A percentile compares a stretch with the other conserved stretches of the same genome.
These are phyloP conservation scores for Monosporascus sp. DNA, from an alignment of 2,329 filamentous ascomycete species.

Conservation along the genomic window DNA sequence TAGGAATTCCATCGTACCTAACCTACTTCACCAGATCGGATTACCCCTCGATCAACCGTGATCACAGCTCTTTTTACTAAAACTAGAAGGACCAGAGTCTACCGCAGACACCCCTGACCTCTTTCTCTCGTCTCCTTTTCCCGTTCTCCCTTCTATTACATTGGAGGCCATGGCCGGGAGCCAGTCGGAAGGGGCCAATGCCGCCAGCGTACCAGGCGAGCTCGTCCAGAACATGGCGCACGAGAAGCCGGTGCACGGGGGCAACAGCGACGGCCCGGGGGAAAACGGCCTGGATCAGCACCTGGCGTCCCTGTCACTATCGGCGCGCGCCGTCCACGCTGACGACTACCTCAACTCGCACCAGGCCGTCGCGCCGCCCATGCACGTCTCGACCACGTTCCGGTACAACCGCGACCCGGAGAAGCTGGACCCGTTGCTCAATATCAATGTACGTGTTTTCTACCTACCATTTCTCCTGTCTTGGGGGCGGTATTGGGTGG, in stretches of 20 bases:
- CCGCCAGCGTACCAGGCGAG: not conserved
- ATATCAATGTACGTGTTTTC: conserved; percentile 56
- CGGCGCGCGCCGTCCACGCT: conserved; percentile 74
- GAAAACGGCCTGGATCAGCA: conserved; percentile 26
- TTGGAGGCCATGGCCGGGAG: not conserved
- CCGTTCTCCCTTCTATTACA: no score
- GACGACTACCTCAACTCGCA: conserved; percentile 72
- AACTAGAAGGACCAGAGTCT: not conserved
- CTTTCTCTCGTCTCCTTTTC: no score
- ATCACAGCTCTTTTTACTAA: no score
- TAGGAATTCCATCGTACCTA: no score
- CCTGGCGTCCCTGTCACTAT: conserved; percentile 44
- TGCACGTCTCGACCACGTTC: conserved; percentile 91
- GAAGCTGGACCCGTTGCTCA: conserved; percentile 48
- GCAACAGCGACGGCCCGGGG: conserved; percentile 6
- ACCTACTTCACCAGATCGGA: no score
- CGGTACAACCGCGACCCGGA: conserved; percentile 71
- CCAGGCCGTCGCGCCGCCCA: conserved; percentile 77
- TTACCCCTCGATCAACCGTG: no score
- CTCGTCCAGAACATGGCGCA: not conserved
- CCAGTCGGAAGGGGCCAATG: not conserved
- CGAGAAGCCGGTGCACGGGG: conserved; percentile 11
- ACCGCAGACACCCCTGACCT: not conserved
- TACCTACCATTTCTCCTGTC: not conserved
- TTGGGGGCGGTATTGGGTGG: no score